Percentiles rank a stretch among this genome's conserved stretches.
phyloP scores from a whole-genome alignment of 2,329 filamentous ascomycete species.

The Claviceps cyperi region DNA sequence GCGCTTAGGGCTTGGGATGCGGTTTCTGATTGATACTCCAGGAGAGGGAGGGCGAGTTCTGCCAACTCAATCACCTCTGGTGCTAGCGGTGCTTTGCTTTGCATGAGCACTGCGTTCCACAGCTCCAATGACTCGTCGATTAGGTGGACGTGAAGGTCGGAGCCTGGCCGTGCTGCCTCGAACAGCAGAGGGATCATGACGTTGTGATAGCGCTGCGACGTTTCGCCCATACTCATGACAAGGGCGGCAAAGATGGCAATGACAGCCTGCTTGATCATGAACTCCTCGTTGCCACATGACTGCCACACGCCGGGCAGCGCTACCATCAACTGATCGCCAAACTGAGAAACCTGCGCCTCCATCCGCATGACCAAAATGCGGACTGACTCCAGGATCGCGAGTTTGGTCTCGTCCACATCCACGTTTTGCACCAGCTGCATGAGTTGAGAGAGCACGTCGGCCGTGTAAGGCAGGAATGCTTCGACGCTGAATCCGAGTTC shows the following conservation, averaged over 20 bases:
- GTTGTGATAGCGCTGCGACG: slow-evolving; percentile 63
- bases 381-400: slow-evolving; percentile 79
- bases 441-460: slow-evolving; percentile 56
- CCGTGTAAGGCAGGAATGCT: slow-evolving; percentile 62
- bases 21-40: slow-evolving; percentile 52
- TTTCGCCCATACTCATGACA: slow-evolving; percentile 69
- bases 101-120: slow-evolving; percentile 61
- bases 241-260: slow-evolving; percentile 73
- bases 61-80: slow-evolving; percentile 48
- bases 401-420: slow-evolving; percentile 74
- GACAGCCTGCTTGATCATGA: slow-evolving; percentile 87
- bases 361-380: slow-evolving; percentile 67
- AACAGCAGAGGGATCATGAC: slow-evolving; percentile 72
- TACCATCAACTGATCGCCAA: slow-evolving; percentile 68
- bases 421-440: slow-evolving; percentile 69
- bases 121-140: slow-evolving; percentile 86
- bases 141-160: slow-evolving; percentile 64
- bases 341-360: slow-evolving; percentile 53
- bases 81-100: slow-evolving; percentile 47
- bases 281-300: slow-evolving; percentile 62
- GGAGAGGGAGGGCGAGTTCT: slow-evolving; percentile 47
- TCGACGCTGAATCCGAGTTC: slow-evolving; percentile 69
- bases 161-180: slow-evolving; percentile 63
- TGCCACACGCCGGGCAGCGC: slow-evolving; percentile 76
- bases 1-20: slow-evolving; percentile 48